Conservation (phyloP, 257 asterid genomes). For the Przewalskia tangutica region DNA sequence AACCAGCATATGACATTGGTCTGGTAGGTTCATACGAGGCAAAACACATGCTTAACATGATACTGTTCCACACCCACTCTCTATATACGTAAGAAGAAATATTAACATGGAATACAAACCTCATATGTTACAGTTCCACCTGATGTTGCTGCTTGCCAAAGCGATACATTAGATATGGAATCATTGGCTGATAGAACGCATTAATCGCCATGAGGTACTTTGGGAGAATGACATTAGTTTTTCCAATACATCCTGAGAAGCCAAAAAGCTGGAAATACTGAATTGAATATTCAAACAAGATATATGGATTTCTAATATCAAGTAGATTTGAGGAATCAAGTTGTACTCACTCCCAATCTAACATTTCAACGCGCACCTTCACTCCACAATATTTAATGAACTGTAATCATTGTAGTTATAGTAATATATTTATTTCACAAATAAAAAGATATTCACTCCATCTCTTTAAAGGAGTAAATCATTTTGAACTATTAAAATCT, state of each 20-base stretch:
- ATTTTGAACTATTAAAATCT: neutral
- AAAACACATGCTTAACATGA: neutral
- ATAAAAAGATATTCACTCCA: neutral
- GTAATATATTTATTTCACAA: neutral
- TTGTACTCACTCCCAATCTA: neutral
- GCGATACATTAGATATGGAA: conserved; percentile 10
- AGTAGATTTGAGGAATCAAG: neutral
- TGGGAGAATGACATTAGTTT: conserved; percentile 11
- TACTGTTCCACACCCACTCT: neutral
- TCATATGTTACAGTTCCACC: conserved; percentile 9
- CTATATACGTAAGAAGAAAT: neutral
- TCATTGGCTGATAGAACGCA: conserved; percentile 12
- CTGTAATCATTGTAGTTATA: neutral
- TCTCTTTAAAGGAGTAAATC: neutral
- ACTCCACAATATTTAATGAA: neutral
- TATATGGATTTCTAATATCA: neutral
- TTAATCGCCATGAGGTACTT: neutral
- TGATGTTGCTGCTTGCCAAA: conserved; percentile 7
- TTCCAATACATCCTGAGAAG: conserved; percentile 13
- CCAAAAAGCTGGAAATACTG: neutral
- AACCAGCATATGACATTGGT: neutral
- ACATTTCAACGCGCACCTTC: neutral
- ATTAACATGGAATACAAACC: conserved; percentile 6
- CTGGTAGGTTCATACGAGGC: neutral
- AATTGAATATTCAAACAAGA: neutral